Evolutionary conservation across 106 monocot species (phyloP).

Genomic region (Dactylorhiza incarnata): DNA sequence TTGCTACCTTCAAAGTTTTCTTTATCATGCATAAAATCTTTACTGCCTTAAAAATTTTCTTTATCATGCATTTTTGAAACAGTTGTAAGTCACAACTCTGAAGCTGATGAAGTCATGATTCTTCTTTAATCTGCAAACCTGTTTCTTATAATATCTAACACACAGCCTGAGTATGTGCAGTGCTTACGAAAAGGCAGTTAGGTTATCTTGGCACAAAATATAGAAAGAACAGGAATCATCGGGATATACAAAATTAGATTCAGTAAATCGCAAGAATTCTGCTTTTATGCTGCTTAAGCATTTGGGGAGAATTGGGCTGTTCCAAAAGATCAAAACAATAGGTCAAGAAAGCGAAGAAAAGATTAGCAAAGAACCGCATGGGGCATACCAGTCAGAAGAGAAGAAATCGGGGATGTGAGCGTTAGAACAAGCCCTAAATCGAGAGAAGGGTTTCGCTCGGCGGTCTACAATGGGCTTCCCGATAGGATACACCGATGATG

Average conservation of each 20-base stretch:
- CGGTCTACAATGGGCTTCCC: neutral
- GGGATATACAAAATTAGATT: neutral
- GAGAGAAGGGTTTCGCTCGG: constrained; percentile 10
- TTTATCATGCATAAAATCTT: too few species aligned
- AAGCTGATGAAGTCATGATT: too few species aligned
- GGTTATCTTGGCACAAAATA: neutral
- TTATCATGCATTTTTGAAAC: too few species aligned
- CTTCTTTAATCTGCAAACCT: too few species aligned
- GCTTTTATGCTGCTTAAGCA: neutral
- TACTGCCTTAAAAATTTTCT: too few species aligned
- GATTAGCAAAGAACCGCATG: neutral
- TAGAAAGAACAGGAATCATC: neutral
- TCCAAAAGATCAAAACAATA: neutral
- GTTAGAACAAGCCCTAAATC: constrained; percentile 41
- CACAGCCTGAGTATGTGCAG: neutral
- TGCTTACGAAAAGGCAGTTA: neutral
- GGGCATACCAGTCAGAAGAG: constrained; percentile 60
- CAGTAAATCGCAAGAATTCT: neutral
- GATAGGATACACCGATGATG: constrained; percentile 7
- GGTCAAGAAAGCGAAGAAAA: neutral
- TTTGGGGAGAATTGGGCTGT: neutral
- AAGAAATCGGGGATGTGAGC: constrained; percentile 71
- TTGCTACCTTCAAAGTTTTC: too few species aligned
- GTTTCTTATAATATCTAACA: too few species aligned
- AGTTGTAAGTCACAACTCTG: too few species aligned